A percentile compares a stretch with the other conserved stretches of the same genome.
These are phyloP conservation scores for Grammothele lineata DNA, from an alignment of 768 basidiomycete species.

Conservation along the genomic window DNA sequence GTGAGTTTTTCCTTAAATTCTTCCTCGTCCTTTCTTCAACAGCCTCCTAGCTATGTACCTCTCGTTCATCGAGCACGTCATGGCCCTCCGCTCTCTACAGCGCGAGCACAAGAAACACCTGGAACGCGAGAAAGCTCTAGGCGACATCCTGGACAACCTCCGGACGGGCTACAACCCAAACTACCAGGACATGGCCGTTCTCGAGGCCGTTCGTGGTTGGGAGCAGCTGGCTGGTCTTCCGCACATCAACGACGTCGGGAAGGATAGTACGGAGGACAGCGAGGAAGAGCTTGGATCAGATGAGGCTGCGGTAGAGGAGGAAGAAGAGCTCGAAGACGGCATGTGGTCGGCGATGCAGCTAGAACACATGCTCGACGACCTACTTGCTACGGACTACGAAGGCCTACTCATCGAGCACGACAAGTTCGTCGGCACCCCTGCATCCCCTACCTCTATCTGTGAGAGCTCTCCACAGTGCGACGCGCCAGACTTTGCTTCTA, in stretches of 20 bases:
- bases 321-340: conserved; percentile 56
- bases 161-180: conserved; percentile 93
- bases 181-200: conserved; percentile 98
- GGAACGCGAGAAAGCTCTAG: conserved; percentile 72
- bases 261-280: conserved; percentile 35
- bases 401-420: conserved; percentile 77
- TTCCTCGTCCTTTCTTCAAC: background rate
- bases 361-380: conserved; percentile 48
- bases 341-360: conserved; percentile 59
- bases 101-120: conserved; percentile 68
- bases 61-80: conserved; percentile 66
- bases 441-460: conserved; percentile 44
- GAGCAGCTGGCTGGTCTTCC: conserved; percentile 68
- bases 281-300: conserved; percentile 22
- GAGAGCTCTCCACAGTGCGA: conserved; percentile 25
- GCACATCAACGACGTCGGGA: conserved; percentile 66
- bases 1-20: conserved; percentile 42
- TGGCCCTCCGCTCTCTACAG: conserved; percentile 73
- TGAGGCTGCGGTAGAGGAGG: conserved; percentile 22
- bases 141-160: conserved; percentile 77
- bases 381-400: conserved; percentile 66
- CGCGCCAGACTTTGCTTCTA: background rate
- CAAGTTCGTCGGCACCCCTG: conserved; percentile 50
- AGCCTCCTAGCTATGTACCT: conserved; percentile 66
- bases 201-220: conserved; percentile 95